phyloP scores from a whole-genome alignment of 2,329 filamentous ascomycete species.

The Aspergillus viridinutans region DNA sequence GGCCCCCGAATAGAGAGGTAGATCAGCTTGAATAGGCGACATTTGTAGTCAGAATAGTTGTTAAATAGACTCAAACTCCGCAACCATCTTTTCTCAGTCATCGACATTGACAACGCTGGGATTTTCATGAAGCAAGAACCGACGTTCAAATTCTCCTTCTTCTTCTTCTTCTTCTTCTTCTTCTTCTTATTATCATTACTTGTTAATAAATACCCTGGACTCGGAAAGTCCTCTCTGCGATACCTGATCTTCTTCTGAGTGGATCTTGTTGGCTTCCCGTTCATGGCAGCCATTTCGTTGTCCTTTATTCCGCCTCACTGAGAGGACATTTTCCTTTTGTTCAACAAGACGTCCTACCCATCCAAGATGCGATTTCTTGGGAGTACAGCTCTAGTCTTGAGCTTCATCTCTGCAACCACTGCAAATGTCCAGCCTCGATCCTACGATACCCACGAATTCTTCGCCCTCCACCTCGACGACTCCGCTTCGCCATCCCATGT shows the following conservation, averaged over 20 bases:
- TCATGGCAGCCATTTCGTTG: conserved; percentile 15
- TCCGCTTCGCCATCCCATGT: conserved; percentile 62
- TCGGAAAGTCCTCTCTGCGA: background rate
- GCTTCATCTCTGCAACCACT: conserved; percentile 42
- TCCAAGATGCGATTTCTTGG: conserved; percentile 21
- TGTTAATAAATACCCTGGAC: background rate
- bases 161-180: background rate
- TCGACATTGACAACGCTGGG: background rate
- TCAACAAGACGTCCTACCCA: background rate
- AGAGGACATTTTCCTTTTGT: conserved; percentile 4
- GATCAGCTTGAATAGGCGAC: background rate
- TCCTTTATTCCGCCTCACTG: conserved; percentile 13
- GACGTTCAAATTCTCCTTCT: background rate
- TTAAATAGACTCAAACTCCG: background rate
- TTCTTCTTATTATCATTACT: background rate
- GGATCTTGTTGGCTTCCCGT: background rate
- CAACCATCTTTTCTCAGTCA: background rate
- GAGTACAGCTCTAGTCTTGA: conserved; percentile 21
- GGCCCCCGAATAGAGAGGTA: too few species aligned
- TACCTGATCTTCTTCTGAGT: background rate
- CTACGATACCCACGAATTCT: conserved; percentile 82
- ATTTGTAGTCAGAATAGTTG: background rate
- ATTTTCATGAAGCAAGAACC: background rate
- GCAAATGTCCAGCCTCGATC: conserved; percentile 58
- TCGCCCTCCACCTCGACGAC: conserved; percentile 77